Evolutionary conservation across 1,284 basidiomycete genomes (phyloP).

Genomic region (Sutorius eximius): DNA sequence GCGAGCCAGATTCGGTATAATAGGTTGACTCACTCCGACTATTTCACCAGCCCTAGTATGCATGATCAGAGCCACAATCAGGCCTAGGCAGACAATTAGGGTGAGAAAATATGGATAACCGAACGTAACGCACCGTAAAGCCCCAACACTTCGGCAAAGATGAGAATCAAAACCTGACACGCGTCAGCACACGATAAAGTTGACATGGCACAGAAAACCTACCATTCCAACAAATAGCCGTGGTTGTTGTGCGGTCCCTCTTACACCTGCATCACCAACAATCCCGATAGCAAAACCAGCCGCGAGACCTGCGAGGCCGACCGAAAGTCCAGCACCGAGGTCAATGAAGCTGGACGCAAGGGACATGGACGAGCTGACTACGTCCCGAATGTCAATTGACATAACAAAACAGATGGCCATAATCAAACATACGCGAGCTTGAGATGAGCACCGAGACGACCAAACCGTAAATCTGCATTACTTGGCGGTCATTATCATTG

Average conservation of each 20-base stretch:
- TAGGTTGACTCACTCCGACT: conserved; percentile 22
- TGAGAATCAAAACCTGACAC: conserved; percentile 65
- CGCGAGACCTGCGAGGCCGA: conserved; percentile 86
- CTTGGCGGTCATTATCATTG: neutral
- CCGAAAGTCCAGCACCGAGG: conserved; percentile 85
- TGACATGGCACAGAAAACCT: conserved; percentile 14
- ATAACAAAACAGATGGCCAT: conserved; percentile 9
- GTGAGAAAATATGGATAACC: neutral
- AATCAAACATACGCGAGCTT: conserved; percentile 60
- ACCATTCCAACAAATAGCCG: conserved; percentile 91
- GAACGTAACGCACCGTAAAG: conserved; percentile 54
- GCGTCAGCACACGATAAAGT: conserved; percentile 7
- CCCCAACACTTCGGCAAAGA: conserved; percentile 85
- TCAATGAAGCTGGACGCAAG: conserved; percentile 87
- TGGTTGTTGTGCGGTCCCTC: conserved; percentile 89
- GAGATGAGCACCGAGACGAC: conserved; percentile 91
- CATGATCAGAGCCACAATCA: conserved; percentile 91
- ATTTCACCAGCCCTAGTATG: conserved; percentile 58
- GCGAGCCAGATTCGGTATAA: neutral
- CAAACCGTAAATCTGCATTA: conserved; percentile 75
- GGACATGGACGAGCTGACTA: conserved; percentile 55
- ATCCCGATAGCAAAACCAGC: conserved; percentile 93
- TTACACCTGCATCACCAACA: conserved; percentile 93
- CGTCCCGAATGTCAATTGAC: conserved; percentile 34
- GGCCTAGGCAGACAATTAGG: conserved; percentile 39